Conservation (phyloP, 176 grass and related monocot species). For the Secale cereale region DNA sequence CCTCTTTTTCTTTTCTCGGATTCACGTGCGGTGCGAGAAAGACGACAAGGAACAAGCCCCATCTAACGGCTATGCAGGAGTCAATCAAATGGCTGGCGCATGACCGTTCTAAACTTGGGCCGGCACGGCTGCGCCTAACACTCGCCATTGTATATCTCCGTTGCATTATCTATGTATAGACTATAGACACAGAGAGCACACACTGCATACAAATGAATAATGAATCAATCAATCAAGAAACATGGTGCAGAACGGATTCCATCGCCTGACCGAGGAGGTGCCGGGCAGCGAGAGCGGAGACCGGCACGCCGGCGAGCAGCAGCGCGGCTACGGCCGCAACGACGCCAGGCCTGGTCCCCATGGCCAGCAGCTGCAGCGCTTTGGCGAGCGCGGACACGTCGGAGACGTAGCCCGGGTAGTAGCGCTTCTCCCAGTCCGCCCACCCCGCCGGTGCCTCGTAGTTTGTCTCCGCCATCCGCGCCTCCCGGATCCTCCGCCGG, state of each 20-base stretch:
- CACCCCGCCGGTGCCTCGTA: constrained; percentile 54
- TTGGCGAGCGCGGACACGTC: constrained; percentile 46
- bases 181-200: too few species aligned
- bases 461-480: constrained; percentile 50
- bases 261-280: constrained; percentile 19
- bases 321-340: constrained; percentile 26
- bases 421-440: constrained; percentile 73
- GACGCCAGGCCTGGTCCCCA: constrained; percentile 49
- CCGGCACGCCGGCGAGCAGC: constrained; percentile 42
- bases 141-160: too few species aligned
- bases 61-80: too few species aligned
- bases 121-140: too few species aligned
- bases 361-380: constrained; percentile 48
- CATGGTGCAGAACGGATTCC: constrained; percentile 6
- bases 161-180: too few species aligned
- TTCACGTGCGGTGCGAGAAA: too few species aligned
- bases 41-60: too few species aligned
- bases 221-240: constrained; percentile 4
- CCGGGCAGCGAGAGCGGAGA: constrained; percentile 31
- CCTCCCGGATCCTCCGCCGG: too few species aligned
- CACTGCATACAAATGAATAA: too few species aligned
- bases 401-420: constrained; percentile 58
- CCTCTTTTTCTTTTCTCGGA: too few species aligned
- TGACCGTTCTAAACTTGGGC: too few species aligned
- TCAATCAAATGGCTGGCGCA: too few species aligned